A percentile compares a stretch with the other conserved stretches of the same genome.
Evolutionary conservation across 345 rosid genomes (phyloP).

Genomic region (Ceriops decandra): DNA sequence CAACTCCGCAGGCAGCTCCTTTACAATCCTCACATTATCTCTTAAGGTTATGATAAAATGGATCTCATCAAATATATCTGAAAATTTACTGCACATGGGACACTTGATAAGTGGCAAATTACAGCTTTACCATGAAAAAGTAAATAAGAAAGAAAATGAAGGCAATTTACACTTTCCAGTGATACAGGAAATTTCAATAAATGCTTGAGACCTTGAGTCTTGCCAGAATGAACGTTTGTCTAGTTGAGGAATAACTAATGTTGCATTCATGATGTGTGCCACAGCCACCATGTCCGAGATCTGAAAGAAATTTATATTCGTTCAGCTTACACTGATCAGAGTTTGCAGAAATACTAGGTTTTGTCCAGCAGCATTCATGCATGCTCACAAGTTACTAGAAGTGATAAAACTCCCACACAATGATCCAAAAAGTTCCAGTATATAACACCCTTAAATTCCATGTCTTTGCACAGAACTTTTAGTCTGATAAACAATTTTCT

Average conservation of each 20-base stretch:
- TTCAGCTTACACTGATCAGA: slow-evolving; percentile 4
- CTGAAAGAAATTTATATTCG: slow-evolving; percentile 35
- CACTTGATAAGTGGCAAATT: slow-evolving; percentile 22
- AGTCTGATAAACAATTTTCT: background rate
- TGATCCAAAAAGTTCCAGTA: background rate
- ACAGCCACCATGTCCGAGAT: slow-evolving; percentile 92
- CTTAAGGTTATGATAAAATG: slow-evolving; percentile 59
- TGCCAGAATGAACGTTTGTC: slow-evolving; percentile 91
- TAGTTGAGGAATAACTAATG: slow-evolving; percentile 81
- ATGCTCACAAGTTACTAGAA: background rate
- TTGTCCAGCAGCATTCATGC: background rate
- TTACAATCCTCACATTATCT: slow-evolving; percentile 67
- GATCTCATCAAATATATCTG: slow-evolving; percentile 74
- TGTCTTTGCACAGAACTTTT: background rate
- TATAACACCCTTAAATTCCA: background rate
- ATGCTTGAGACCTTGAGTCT: slow-evolving; percentile 66
- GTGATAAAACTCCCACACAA: background rate
- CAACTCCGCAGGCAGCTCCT: slow-evolving; percentile 69
- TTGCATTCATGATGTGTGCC: slow-evolving; percentile 86
- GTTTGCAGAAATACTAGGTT: background rate
- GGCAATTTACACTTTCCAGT: background rate
- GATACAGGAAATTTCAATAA: slow-evolving; percentile 3
- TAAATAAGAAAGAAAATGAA: background rate
- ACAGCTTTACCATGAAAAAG: background rate
- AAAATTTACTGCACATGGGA: slow-evolving; percentile 49